Evolutionary conservation across 2,329 filamentous ascomycete species (phyloP).

Genomic region (Coniella vitis): DNA sequence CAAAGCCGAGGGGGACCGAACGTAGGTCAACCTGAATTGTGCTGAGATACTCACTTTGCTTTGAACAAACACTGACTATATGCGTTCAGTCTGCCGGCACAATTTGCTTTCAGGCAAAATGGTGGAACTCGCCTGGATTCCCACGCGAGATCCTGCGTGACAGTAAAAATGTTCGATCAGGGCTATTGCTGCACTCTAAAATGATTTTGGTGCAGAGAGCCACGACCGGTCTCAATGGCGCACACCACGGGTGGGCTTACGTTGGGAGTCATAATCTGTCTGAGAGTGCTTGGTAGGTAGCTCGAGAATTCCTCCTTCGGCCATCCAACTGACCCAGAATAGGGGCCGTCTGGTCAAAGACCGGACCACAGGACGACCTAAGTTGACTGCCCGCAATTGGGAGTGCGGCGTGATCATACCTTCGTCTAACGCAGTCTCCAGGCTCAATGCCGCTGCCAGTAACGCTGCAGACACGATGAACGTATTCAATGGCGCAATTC

Average conservation of each 20-base stretch:
- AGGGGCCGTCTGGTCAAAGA: slow-evolving; percentile 66
- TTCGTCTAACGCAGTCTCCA: slow-evolving; percentile 28
- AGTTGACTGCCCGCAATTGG: slow-evolving; percentile 86
- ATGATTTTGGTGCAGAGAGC: slow-evolving; percentile 45
- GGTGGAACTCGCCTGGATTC: slow-evolving; percentile 65
- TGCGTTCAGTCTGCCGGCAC: slow-evolving; percentile 61
- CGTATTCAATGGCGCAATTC: slow-evolving; percentile 49
- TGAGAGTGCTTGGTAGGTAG: slow-evolving; percentile 77
- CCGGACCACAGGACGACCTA: slow-evolving; percentile 57
- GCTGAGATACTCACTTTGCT: background rate
- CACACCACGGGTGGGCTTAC: slow-evolving; percentile 63
- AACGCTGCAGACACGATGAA: slow-evolving; percentile 24
- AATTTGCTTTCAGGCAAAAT: slow-evolving; percentile 68
- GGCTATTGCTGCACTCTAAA: slow-evolving; percentile 86
- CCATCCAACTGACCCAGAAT: slow-evolving; percentile 5
- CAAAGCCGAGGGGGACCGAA: slow-evolving; percentile 55
- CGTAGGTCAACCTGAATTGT: slow-evolving; percentile 33
- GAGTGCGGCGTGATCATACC: slow-evolving; percentile 84
- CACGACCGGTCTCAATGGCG: slow-evolving; percentile 2
- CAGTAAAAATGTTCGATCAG: slow-evolving; percentile 61
- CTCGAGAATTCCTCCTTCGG: slow-evolving; percentile 5
- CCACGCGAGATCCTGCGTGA: slow-evolving; percentile 68
- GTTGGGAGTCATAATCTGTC: slow-evolving; percentile 88
- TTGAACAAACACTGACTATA: slow-evolving; percentile 1
- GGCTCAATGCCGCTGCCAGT: slow-evolving; percentile 9